Evolutionary conservation across 108 stramenopile species (phyloP).

Genomic region (Cylindrotheca closterium): DNA sequence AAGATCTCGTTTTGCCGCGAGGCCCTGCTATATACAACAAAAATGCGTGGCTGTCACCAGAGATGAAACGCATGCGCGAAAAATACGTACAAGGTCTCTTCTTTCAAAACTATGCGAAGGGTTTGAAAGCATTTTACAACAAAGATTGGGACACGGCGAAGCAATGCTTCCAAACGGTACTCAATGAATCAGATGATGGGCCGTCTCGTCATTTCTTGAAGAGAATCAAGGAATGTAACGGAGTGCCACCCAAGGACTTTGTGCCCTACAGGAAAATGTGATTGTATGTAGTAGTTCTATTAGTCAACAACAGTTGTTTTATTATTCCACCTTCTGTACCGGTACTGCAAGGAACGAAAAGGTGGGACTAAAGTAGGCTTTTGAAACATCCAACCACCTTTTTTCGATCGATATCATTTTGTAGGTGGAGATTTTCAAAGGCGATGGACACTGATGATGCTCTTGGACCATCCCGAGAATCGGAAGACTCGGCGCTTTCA

Average conservation of each 20-base stretch:
- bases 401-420: too few relatives aligned
- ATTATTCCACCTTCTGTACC: too few relatives aligned
- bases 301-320: too few relatives aligned
- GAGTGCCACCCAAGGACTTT: conserved; percentile 57
- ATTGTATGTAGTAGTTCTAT: too few relatives aligned
- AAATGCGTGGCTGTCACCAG: conserved; percentile 51
- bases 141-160: conserved; percentile 61
- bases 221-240: conserved; percentile 46
- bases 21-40: conserved; percentile 49
- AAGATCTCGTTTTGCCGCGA: conserved; percentile 55
- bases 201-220: conserved; percentile 63
- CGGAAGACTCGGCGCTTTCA: not conserved
- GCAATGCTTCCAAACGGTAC: conserved; percentile 47
- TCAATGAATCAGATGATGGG: conserved; percentile 63
- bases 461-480: not conserved
- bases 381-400: too few relatives aligned
- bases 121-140: conserved; percentile 60
- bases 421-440: too few relatives aligned
- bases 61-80: conserved; percentile 62
- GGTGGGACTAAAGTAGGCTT: too few relatives aligned
- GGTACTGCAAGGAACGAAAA: too few relatives aligned
- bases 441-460: not conserved
- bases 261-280: conserved; percentile 22
- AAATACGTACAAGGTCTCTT: conserved; percentile 54
- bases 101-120: conserved; percentile 63